Base-by-base conservation (phyloP, 2,329 filamentous ascomycete species). In the Neopestalotiopsis sp. region DNA sequence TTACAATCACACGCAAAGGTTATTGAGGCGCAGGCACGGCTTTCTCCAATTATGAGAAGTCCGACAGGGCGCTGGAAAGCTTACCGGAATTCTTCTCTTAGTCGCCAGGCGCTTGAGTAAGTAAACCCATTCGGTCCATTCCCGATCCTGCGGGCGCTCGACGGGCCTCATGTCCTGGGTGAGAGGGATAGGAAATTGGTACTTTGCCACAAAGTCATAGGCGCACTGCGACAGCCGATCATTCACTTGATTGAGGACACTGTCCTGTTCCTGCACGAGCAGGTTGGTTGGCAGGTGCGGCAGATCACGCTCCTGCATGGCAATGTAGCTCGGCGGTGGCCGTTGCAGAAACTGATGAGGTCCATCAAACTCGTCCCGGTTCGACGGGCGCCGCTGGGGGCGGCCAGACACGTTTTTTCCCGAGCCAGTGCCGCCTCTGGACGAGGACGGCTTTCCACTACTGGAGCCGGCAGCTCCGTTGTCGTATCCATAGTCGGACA, bases 51-150 rank as follows among this genome's bases (percentile, higher is more conserved):
- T 3, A 52, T 6, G 4, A 4, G 20, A 4, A 20, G 20, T n/a
- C 6, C 20, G 45, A 52, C 30, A 59, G 6, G 20, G 24, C 20
- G 57, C 9, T 12, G 13, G 14, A n/a, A 56, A 56, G 40, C 65
- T 59, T 38, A 63, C 66, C 13, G 66, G 66, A 32, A 67, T 67
- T 42, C 66, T 57, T 73, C 94, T 88, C 83, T 95, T 96, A 42
- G 94, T 97, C 40, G 94, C 94, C 69, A 97, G 87, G 64, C 93
- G 88, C 82, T 96, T 96, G 73, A 97, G 85, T 69, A 97, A 87
- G 79, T 95, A 94, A 68, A 95, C 94, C 94, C 94, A 97, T 82
- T 97, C 94, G 60, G 93, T 95, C 94, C 94, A 97, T 80, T 96
- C 94, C 71, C 77, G 74, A 67, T 79, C 77, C 63, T 78, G 76